phyloP scores from a whole-genome alignment of 164 flowering plant genomes.

The Berberis vulgaris region DNA sequence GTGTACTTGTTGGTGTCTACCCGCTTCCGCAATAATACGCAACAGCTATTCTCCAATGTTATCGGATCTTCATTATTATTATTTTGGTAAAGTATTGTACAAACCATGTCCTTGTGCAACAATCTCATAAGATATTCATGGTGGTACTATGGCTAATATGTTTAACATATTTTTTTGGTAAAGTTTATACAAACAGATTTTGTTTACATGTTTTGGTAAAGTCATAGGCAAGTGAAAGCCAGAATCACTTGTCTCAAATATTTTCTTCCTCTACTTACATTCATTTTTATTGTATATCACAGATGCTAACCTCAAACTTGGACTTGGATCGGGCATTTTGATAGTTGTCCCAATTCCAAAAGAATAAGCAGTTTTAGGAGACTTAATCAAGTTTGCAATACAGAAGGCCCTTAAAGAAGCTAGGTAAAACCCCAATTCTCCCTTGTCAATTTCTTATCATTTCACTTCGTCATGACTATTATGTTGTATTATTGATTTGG shows the following conservation, averaged over 20 bases:
- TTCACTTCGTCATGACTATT: background rate
- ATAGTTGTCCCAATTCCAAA: conserved; percentile 86
- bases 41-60: no score
- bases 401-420: conserved; percentile 76
- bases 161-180: no score
- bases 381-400: conserved; percentile 73
- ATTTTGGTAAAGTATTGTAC: no score
- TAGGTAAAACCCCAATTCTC: conserved; percentile 27
- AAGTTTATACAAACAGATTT: no score
- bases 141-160: no score
- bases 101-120: no score
- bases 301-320: conserved; percentile 64
- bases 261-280: conserved; percentile 1
- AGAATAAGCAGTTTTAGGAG: conserved; percentile 78
- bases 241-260: background rate
- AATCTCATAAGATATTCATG: no score
- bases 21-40: no score
- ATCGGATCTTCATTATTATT: no score
- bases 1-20: no score
- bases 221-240: conserved; percentile 49
- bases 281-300: conserved; percentile 9
- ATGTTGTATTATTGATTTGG: conserved; percentile 1
- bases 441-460: background rate
- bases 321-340: conserved; percentile 61
- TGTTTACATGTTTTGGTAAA: conserved; percentile 4